phyloP scores from a whole-genome alignment of 2,329 filamentous ascomycete species.

The Botrytis byssoidea region DNA sequence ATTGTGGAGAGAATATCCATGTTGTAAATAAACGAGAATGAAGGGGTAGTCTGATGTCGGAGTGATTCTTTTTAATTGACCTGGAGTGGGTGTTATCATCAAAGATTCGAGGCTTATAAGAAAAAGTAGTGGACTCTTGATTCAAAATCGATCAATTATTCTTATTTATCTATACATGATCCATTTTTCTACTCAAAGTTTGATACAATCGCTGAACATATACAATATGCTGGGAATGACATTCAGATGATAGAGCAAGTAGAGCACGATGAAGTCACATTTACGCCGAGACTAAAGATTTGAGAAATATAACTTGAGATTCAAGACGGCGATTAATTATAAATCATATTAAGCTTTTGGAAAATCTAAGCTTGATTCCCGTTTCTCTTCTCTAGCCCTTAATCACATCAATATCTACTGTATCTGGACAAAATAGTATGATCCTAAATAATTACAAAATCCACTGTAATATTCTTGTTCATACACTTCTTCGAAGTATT shows the following conservation, averaged over 20 bases:
- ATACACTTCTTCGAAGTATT: no score
- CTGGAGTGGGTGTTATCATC: not conserved
- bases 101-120: not conserved
- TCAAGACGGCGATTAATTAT: no score
- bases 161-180: not conserved
- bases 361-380: no score
- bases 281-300: no score
- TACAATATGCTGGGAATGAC: not conserved
- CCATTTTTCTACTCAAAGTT: rapidly evolving
- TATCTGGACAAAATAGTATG: no score
- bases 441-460: no score
- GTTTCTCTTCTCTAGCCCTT: no score
- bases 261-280: no score
- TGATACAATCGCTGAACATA: not conserved
- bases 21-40: not conserved
- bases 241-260: rapidly evolving
- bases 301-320: no score
- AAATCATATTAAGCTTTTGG: no score
- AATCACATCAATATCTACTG: no score
- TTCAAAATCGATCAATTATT: not conserved
- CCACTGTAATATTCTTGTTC: no score
- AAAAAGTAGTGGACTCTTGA: not conserved
- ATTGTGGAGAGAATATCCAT: not conserved
- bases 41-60: not conserved
- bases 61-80: not conserved